Evolutionary conservation across 228 moss, liverwort and hornwort species (phyloP), one percentile per base, ranked within the genome.

Genomic region (Sphagnum magellanicum): DNA sequence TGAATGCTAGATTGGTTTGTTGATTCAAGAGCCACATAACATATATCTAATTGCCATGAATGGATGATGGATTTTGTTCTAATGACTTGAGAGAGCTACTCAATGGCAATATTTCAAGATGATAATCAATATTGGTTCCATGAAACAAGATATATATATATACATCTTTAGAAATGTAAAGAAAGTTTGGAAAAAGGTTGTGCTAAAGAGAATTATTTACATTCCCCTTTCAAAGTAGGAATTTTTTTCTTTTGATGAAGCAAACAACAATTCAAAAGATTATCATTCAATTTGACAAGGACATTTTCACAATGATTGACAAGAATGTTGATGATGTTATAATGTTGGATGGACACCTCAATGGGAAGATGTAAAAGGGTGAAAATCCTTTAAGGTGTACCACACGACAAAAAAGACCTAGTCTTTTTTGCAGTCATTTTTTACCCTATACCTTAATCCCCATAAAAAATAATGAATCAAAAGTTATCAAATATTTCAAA

Each of bases 1-100:
- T 55, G 55, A 55, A 62, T 10, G 62, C 66, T 52, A 6, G 46
- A 32, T 0, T 74, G 68, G 68, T 68, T 52, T 5, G 52, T 63
- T 32, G 74, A 74, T 10, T 60, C 46, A 4, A 53, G 58, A 6
- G 74, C 68, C 1, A 63, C 64, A 0, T 53, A 74, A 5, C 68
- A 74, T 53, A 74, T 74, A 68, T 68, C 49, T 12, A 63, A 74
- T 16, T 7, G 16, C 0, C 0, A 63, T 0, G 16, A 74, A 0
- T 74, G 68, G 68, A 63, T 74, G 15, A 4, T 4, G 9, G 6
- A 48, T 6, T 49, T 58, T 1, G 16, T 48, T 1, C 0, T 0
- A 5, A 13, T 74, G 0, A 4, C 8, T 0, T 0, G 16, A 8
- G 55, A 57, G 4, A 15, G 49, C 0, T 69, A 55, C 59, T 15